Percentiles rank a stretch among this genome's conserved stretches.
These are phyloP conservation scores for Vanrija sp. DNA, from an alignment of 1,284 basidiomycete genomes.

Conservation along the genomic window DNA sequence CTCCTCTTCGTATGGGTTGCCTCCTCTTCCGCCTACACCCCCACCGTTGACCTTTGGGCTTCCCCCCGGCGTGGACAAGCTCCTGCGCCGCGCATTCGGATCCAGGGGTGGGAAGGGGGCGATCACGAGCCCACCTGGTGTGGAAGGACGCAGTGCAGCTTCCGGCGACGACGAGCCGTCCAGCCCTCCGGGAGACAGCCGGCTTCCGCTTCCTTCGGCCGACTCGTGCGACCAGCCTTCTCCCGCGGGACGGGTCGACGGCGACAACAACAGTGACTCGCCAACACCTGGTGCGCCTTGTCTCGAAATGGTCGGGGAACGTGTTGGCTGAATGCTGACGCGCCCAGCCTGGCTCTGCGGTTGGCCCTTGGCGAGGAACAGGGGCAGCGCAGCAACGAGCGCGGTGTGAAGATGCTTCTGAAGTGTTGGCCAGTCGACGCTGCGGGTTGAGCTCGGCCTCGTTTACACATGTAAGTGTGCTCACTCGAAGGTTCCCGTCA, in stretches of 20 bases:
- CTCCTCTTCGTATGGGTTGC: constrained; percentile 34
- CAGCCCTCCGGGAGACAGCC: neutral
- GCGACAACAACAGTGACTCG: neutral
- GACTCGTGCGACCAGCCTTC: neutral
- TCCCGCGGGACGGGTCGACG: neutral
- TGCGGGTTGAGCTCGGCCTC: constrained; percentile 33
- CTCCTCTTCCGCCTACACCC: neutral
- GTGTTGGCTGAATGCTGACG: constrained; percentile 1
- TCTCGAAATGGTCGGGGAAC: neutral
- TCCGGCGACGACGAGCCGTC: constrained; percentile 11
- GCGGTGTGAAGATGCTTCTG: constrained; percentile 51
- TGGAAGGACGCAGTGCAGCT: constrained; percentile 33
- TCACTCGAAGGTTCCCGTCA: constrained; percentile 66
- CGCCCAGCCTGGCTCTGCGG: constrained; percentile 2
- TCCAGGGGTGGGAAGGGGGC: constrained; percentile 70
- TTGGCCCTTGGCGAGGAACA: constrained; percentile 20
- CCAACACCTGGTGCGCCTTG: neutral
- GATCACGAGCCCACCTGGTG: constrained; percentile 64
- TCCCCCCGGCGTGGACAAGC: constrained; percentile 14
- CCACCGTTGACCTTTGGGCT: constrained; percentile 8
- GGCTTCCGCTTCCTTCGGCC: neutral
- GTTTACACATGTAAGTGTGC: constrained; percentile 22
- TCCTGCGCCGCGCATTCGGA: constrained; percentile 53
- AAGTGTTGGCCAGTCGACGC: constrained; percentile 69
- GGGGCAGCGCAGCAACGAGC: constrained; percentile 18